Evolutionary conservation across 179 eudicot genomes (phyloP).

Genomic region (Beta corolliflora): DNA sequence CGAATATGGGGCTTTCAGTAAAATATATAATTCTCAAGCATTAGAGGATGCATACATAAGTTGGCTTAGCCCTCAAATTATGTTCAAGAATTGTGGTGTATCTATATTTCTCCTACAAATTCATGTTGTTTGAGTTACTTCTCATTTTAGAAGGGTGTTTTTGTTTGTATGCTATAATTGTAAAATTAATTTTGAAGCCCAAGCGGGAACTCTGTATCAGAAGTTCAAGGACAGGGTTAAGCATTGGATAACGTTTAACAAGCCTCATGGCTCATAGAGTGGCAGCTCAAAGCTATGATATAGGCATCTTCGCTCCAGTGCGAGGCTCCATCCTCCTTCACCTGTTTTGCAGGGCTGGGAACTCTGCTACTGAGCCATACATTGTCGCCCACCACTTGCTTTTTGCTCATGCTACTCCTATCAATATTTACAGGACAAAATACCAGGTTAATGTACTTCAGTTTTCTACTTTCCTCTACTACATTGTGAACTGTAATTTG

Average conservation of each 20-base stretch:
- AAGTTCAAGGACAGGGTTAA: slow-evolving; percentile 87
- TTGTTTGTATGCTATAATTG: background rate
- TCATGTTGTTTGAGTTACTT: no score
- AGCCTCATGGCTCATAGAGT: slow-evolving; percentile 58
- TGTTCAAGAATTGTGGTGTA: slow-evolving; percentile 39
- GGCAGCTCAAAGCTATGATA: slow-evolving; percentile 73
- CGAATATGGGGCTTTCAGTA: no score
- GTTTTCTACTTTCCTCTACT: background rate
- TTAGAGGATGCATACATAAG: slow-evolving; percentile 69
- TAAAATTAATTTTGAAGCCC: slow-evolving; percentile 67
- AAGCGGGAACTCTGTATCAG: slow-evolving; percentile 68
- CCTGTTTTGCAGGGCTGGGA: slow-evolving; percentile 64
- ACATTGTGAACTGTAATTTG: background rate
- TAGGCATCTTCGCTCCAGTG: slow-evolving; percentile 75
- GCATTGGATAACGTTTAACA: slow-evolving; percentile 88
- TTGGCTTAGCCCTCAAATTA: slow-evolving; percentile 73
- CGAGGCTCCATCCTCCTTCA: slow-evolving; percentile 75
- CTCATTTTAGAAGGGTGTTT: background rate
- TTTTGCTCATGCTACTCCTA: slow-evolving; percentile 66
- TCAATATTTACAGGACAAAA: slow-evolving; percentile 57
- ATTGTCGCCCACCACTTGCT: slow-evolving; percentile 72
- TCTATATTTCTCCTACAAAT: no score
- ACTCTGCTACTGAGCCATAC: slow-evolving; percentile 93
- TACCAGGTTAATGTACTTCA: slow-evolving; percentile 55
- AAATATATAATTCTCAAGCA: slow-evolving; percentile 28